Percentiles rank a stretch among this genome's conserved stretches.
Conservation (phyloP, 108 stramenopile species). For the Schizochytrium sp. region DNA sequence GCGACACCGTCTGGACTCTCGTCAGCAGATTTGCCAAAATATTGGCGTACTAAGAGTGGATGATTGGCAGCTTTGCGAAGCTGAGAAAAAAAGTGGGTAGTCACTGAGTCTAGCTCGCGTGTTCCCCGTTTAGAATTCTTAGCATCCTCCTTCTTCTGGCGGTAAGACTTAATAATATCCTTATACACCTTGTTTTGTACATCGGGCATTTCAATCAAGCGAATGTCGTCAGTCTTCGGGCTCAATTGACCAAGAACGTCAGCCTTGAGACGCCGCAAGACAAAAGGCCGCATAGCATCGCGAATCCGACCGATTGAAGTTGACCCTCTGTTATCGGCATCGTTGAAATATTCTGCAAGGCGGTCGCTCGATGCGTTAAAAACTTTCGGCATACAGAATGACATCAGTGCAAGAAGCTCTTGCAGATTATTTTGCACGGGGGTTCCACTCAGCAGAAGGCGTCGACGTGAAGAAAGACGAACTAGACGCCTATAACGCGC, state of each 20-base stretch:
- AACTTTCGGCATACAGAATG: slow-evolving; percentile 86
- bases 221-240: slow-evolving; percentile 93
- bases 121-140: neutral
- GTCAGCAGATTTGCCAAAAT: slow-evolving; percentile 76
- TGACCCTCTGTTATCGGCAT: slow-evolving; percentile 85
- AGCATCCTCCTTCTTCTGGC: neutral
- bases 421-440: slow-evolving; percentile 87
- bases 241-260: slow-evolving; percentile 90
- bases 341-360: slow-evolving; percentile 92
- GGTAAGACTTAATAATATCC: neutral
- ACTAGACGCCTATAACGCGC: slow-evolving; percentile 91
- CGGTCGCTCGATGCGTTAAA: slow-evolving; percentile 84
- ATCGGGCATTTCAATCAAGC: neutral
- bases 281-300: slow-evolving; percentile 90
- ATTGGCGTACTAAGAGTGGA: slow-evolving; percentile 86
- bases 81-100: slow-evolving; percentile 88
- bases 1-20: slow-evolving; percentile 60
- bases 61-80: slow-evolving; percentile 96
- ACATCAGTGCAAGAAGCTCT: slow-evolving; percentile 86
- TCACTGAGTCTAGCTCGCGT: slow-evolving; percentile 58
- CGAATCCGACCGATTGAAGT: slow-evolving; percentile 77
- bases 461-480: slow-evolving; percentile 84
- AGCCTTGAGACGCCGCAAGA: slow-evolving; percentile 74
- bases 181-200: slow-evolving; percentile 78
- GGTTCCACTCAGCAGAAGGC: slow-evolving; percentile 90